These are phyloP conservation scores for Fusarium sp. DNA, from an alignment of 2,329 filamentous ascomycete species.

Conservation along the genomic window DNA sequence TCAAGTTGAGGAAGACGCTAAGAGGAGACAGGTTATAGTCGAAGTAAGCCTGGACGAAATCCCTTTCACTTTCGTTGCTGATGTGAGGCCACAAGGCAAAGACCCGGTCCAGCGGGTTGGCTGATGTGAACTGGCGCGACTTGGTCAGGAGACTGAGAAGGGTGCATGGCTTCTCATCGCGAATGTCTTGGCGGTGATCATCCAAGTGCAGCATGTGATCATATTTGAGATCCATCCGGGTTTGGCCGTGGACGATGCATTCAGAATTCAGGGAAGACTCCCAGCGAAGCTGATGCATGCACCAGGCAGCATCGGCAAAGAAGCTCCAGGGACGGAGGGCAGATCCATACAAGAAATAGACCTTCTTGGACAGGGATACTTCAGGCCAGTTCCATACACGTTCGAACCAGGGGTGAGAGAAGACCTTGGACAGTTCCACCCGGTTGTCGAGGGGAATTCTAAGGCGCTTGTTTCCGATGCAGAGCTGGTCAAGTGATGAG, in stretches of 20 bases:
- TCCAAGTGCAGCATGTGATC: slow-evolving; percentile 14
- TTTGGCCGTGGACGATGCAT: slow-evolving; percentile 11
- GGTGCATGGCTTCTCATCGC: neutral
- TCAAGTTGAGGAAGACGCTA: slow-evolving; percentile 11
- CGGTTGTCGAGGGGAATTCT: slow-evolving; percentile 9
- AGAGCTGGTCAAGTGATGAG: slow-evolving; percentile 11
- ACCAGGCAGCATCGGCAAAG: slow-evolving; percentile 14
- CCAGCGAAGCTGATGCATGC: slow-evolving; percentile 13
- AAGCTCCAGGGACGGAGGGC: slow-evolving; percentile 10
- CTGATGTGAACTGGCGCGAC: slow-evolving; percentile 9
- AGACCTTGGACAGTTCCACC: slow-evolving; percentile 11
- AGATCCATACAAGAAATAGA: slow-evolving; percentile 11
- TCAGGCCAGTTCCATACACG: slow-evolving; percentile 16
- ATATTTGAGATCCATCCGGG: slow-evolving; percentile 13
- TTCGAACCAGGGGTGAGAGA: slow-evolving; percentile 11
- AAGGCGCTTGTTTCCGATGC: slow-evolving; percentile 9
- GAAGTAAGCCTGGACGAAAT: slow-evolving; percentile 12
- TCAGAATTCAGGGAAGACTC: slow-evolving; percentile 14
- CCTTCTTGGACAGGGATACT: slow-evolving; percentile 16
- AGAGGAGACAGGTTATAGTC: slow-evolving; percentile 11
- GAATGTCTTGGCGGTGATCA: slow-evolving; percentile 8
- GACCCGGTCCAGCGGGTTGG: slow-evolving; percentile 12
- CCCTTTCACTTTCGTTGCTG: slow-evolving; percentile 1
- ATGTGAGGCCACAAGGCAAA: slow-evolving; percentile 11
- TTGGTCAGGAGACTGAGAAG: slow-evolving; percentile 14